These are phyloP conservation scores for Neocucurbitaria cava DNA, from an alignment of 2,329 filamentous ascomycete genomes.

Conservation along the genomic window DNA sequence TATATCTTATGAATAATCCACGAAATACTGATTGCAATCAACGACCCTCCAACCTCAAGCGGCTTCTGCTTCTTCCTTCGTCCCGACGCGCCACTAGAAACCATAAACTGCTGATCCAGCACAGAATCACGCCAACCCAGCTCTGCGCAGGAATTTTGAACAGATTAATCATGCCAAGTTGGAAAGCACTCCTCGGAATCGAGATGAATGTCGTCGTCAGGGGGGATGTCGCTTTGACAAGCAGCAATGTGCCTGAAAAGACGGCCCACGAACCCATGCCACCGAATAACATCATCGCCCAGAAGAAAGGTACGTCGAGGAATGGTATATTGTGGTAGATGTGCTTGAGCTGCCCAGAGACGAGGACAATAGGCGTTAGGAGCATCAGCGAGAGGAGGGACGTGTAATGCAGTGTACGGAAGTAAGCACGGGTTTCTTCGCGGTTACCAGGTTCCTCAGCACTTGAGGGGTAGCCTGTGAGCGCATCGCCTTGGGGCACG, in stretches of 20 bases:
- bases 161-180: slow-evolving; percentile 56
- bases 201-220: slow-evolving; percentile 59
- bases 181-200: slow-evolving; percentile 57
- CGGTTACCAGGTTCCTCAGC: slow-evolving; percentile 44
- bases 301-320: slow-evolving; percentile 63
- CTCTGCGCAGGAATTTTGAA: slow-evolving; percentile 59
- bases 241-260: slow-evolving; percentile 56
- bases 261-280: slow-evolving; percentile 57
- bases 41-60: slow-evolving; percentile 44
- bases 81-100: slow-evolving; percentile 54
- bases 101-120: slow-evolving; percentile 59
- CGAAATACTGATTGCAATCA: neutral
- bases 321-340: slow-evolving; percentile 62
- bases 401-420: slow-evolving; percentile 60
- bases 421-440: slow-evolving; percentile 60
- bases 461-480: slow-evolving; percentile 48
- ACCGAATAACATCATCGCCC: slow-evolving; percentile 60
- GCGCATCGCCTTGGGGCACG: slow-evolving; percentile 53
- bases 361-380: slow-evolving; percentile 57
- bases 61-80: slow-evolving; percentile 47
- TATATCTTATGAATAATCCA: neutral
- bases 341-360: slow-evolving; percentile 58
- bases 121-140: slow-evolving; percentile 60
- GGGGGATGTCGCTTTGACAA: slow-evolving; percentile 59
- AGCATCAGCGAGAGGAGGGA: slow-evolving; percentile 59